phyloP scores from a whole-genome alignment of 371 early-diverging fungal genomes.

The Catenaria anguillulae region DNA sequence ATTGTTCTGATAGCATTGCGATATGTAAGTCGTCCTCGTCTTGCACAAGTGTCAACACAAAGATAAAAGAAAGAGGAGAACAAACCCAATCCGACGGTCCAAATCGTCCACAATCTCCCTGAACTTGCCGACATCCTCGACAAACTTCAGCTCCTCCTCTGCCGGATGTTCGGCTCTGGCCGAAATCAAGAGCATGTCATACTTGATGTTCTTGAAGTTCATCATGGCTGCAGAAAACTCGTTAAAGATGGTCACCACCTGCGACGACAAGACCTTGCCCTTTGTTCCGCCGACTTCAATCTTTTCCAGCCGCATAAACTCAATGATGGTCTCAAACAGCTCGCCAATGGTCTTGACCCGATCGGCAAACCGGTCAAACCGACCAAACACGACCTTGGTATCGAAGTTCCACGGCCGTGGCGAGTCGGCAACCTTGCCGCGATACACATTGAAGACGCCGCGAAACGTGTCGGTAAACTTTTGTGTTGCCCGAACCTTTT shows the following conservation, averaged over 20 bases:
- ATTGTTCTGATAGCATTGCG: slow-evolving; percentile 32
- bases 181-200: slow-evolving; percentile 31
- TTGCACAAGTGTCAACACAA: not conserved
- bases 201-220: slow-evolving; percentile 34
- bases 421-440: slow-evolving; percentile 19
- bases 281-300: slow-evolving; percentile 47
- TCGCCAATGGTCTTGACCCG: slow-evolving; percentile 31
- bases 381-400: slow-evolving; percentile 27
- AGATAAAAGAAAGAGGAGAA: too few relatives aligned
- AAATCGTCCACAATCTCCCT: slow-evolving; percentile 32
- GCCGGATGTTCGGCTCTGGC: not conserved
- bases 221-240: slow-evolving; percentile 32
- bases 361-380: slow-evolving; percentile 30
- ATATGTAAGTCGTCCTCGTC: too few relatives aligned
- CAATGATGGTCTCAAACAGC: slow-evolving; percentile 42
- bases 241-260: slow-evolving; percentile 34
- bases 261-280: slow-evolving; percentile 42
- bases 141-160: slow-evolving; percentile 23
- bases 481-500: slow-evolving; percentile 23
- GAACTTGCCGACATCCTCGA: slow-evolving; percentile 26
- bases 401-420: slow-evolving; percentile 39
- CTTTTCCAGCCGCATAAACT: slow-evolving; percentile 44
- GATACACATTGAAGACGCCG: slow-evolving; percentile 24
- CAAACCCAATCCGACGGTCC: slow-evolving; percentile 35
- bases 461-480: slow-evolving; percentile 30